Base-by-base conservation (phyloP, 2,329 filamentous ascomycete species). In the Cladorrhinum sp. region DNA sequence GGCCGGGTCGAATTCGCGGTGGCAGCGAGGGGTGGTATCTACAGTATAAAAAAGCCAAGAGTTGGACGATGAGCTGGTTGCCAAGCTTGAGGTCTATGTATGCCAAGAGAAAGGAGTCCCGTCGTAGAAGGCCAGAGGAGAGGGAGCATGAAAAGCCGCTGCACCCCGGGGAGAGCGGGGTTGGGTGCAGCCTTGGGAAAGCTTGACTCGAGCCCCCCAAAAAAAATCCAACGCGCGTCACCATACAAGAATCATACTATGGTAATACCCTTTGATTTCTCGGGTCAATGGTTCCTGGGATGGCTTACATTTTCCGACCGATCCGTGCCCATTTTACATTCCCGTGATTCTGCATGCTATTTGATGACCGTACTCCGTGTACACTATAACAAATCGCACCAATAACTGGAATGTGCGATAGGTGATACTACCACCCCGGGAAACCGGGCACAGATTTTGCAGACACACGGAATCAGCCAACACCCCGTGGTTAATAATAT, bases 41-140 rank as follows among this genome's bases (percentile, higher is more conserved):
- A 50, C 18, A 53, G 51, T 53, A 32, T 29, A 22, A 54, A 51
- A 60, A 58, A 62, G 66, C 66, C 64, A 69, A 67, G 65, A 68
- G 63, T 62, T 66, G 49, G 64, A n/a, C n/a, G n/a, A n/a, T 36
- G 32, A n/a, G n/a, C n/a, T 62, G 63, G 65, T 66, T 57, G 62
- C 67, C 62, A 64, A 66, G 61, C 61, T 63, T 58, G 60, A 62
- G 62, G 60, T 68, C 70, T 70, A 67, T 70, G 41, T 45, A 13
- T 45, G 65, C 67, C 67, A 67, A 67, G 65, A 67, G 62, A 62
- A 60, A 67, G 58, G 58, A 64, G 54, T 62, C n/a, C n/a, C n/a
- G n/a, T n/a, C 61, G 61, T 62, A 61, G 63, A 55, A 60, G 63
- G 57, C 24, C 41, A 52, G 23, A 29, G 38, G 56, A 36, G 58